Percentiles rank a stretch among this genome's conserved stretches.
Conservation (phyloP, 805 yeast species). For the Blastobotrys attinorum region DNA sequence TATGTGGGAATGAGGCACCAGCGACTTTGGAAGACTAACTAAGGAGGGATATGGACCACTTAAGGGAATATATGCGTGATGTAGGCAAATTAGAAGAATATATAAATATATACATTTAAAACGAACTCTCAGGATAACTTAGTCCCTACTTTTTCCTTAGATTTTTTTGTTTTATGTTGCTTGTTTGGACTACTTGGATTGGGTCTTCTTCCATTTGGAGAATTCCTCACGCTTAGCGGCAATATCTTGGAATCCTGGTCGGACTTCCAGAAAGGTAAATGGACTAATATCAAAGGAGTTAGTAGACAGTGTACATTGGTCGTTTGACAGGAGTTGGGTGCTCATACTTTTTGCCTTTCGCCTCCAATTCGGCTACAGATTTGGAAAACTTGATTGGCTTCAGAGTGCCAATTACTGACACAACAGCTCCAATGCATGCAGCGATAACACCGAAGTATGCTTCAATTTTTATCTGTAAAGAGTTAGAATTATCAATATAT, state of each 20-base stretch:
- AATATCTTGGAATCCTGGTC: slow-evolving; percentile 48
- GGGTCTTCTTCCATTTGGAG: slow-evolving; percentile 20
- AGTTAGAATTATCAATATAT: neutral
- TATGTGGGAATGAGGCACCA: too few relatives aligned
- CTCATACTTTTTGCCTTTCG: slow-evolving; percentile 34
- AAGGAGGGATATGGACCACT: too few relatives aligned
- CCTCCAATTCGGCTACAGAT: slow-evolving; percentile 42
- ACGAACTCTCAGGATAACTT: too few relatives aligned
- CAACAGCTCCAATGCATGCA: slow-evolving; percentile 30
- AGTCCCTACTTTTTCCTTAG: too few relatives aligned
- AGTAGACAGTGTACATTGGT: slow-evolving; percentile 2
- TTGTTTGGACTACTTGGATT: too few relatives aligned
- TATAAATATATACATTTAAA: too few relatives aligned
- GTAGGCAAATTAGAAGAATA: too few relatives aligned
- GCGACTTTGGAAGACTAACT: too few relatives aligned
- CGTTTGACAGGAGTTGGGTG: too few relatives aligned
- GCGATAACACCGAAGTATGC: slow-evolving; percentile 40
- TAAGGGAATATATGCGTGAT: too few relatives aligned
- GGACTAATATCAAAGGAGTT: too few relatives aligned
- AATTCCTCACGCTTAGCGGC: slow-evolving; percentile 38
- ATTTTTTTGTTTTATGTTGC: too few relatives aligned
- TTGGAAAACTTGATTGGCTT: slow-evolving; percentile 42
- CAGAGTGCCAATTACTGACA: slow-evolving; percentile 30
- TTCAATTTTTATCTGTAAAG: slow-evolving; percentile 41
- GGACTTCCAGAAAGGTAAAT: slow-evolving; percentile 40